Conservation (phyloP, 1,284 basidiomycete genomes). For the Volvariella volvacea region DNA sequence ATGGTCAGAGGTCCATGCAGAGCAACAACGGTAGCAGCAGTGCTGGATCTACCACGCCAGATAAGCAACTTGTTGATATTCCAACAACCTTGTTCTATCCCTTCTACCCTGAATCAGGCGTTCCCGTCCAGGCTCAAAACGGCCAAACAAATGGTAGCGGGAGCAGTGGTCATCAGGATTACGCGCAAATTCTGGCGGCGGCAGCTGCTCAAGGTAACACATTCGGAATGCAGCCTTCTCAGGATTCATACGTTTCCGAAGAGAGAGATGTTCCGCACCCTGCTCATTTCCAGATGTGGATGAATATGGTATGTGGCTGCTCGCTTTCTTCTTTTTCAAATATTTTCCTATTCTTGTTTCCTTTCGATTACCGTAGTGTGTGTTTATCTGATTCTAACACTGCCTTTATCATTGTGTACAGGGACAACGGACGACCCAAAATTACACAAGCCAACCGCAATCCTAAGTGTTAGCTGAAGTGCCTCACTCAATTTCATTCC, state of each 20-base stretch:
- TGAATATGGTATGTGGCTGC: slow-evolving; percentile 27
- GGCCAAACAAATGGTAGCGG: slow-evolving; percentile 17
- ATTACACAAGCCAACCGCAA: too few relatives aligned
- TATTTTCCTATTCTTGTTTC: neutral
- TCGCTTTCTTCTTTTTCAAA: slow-evolving; percentile 12
- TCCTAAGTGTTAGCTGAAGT: too few relatives aligned
- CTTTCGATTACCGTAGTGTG: too few relatives aligned
- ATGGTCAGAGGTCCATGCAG: slow-evolving; percentile 22
- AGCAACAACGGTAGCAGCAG: slow-evolving; percentile 18
- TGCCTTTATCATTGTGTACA: too few relatives aligned
- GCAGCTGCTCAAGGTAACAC: slow-evolving; percentile 41
- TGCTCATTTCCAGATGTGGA: slow-evolving; percentile 29
- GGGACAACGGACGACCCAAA: too few relatives aligned
- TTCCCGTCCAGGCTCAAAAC: slow-evolving; percentile 19
- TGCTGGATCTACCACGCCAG: slow-evolving; percentile 30
- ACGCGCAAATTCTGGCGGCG: slow-evolving; percentile 46
- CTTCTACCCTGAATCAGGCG: slow-evolving; percentile 53
- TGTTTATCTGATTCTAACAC: too few relatives aligned
- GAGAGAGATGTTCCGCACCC: slow-evolving; percentile 42
- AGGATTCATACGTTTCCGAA: slow-evolving; percentile 59
- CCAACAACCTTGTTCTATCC: slow-evolving; percentile 67
- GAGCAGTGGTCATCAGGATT: slow-evolving; percentile 32
- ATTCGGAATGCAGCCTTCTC: slow-evolving; percentile 46
- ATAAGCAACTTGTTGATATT: slow-evolving; percentile 52
- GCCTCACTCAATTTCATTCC: too few relatives aligned